Base-by-base conservation (phyloP, 768 basidiomycete species). In the Gymnopilus junonius region DNA sequence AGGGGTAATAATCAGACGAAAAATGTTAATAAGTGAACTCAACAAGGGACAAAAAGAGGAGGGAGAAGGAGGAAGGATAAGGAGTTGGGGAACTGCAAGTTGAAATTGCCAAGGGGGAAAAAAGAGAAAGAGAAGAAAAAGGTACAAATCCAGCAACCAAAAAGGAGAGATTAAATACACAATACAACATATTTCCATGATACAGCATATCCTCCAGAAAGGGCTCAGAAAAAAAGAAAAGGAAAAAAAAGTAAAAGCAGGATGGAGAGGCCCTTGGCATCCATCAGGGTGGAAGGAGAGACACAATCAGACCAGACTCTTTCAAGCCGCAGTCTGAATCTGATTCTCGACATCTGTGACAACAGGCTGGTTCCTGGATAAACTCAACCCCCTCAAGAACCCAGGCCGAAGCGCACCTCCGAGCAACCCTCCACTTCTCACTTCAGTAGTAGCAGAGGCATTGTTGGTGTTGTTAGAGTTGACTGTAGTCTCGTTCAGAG, bases 331-430 rank as follows among this genome's bases (percentile, higher is more conserved):
- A 17, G 70, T 69, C 8, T 70, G 63, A 6, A 64, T 67, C 66
- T 78, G 76, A 45, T 67, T 78, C 65, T 78, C 77, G 17, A 77
- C 67, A 55, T 77, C 77, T 10, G n/a, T n/a, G n/a, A n/a, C n/a
- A n/a, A n/a, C n/a, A n/a, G 25, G 65, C 58, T 61, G 59, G 34
- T 57, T 29, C 59, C 62, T 61, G 53, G 65, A 62, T 34, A 72
- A 64, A 48, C 64, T 74, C 51, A 71, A 55, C n/a, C 69, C 71
- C 42, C 77, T 67, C 70, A 78, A 69, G 60, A 78, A 76, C 27
- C 70, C 66, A 25, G 76, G 75, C 1, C 76, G 63, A 25, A 73
- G 65, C 53, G 63, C 69, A 50, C 29, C 59, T 25, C 62, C 64
- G 40, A 66, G 62, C 46, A 72, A 69, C n/a, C 70, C 75, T 27